Base-by-base conservation (phyloP, 108 stramenopile species). In the Cyclotella sp. region DNA sequence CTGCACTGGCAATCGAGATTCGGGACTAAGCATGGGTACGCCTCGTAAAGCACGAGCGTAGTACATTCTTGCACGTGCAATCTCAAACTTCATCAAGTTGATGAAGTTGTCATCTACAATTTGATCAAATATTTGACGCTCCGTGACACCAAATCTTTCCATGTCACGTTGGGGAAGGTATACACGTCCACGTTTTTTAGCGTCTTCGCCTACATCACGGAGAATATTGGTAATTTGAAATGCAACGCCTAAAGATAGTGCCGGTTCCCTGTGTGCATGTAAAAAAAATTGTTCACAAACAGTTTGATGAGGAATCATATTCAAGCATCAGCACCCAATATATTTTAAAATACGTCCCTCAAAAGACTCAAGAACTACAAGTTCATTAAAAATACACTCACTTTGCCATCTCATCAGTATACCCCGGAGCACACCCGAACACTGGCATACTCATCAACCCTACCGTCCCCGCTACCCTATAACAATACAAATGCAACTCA, bases 181-280 rank as follows among this genome's bases (percentile, higher is more conserved):
- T 14, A 98, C 93, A 61, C 98, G 82, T 16, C 94, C 97, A 26
- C 97, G 89, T 61, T 88, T 83, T 27, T 77, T 86, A 5, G 97
- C 93, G 77, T 99, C 98, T 82, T 99, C 98, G 18, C 98, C 98
- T 8, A 99, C 97, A 69, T 98, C 97, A 11, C 98, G 90, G 8
- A 99, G 88, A 62, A 99, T 99, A 79, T 99, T 99, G 66, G 98
- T 99, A 66, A 99, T 81, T 89, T 99, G 98, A 76, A 99, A 94
- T 53, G 97, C 98, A 41, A 98, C 96, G n/a, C 97, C 98, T 26
- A 99, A 83, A 9, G 94, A 92, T 19, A 98, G 88, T 11, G 97
- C 97, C 6, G 97, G 98, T 70, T 96, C 93, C 83, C 91, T 57
- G 55, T 26, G 19, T 26, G 55, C 12, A 26, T 24, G 55, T 19